A percentile compares a stretch with the other conserved stretches of the same genome.
Evolutionary conservation across 2,329 filamentous ascomycete species (phyloP).

Genomic region (Nemania sp.): DNA sequence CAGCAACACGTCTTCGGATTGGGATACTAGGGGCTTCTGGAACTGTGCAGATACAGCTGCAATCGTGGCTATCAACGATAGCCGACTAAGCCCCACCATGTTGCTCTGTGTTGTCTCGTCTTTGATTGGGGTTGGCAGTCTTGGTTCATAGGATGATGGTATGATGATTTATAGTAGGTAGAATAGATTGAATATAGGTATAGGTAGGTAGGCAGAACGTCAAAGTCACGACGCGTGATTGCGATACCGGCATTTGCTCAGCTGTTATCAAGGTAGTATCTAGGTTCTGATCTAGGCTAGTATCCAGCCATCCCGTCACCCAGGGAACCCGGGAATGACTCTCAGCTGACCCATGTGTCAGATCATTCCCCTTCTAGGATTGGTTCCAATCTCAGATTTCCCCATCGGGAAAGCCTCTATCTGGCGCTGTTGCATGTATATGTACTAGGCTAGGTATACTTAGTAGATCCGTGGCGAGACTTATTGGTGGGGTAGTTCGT

Average conservation of each 20-base stretch:
- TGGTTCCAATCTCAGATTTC: conserved; percentile 16
- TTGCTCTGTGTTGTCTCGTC: conserved; percentile 9
- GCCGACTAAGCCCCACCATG: conserved; percentile 36
- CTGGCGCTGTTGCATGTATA: too few species aligned
- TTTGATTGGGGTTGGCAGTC: too few species aligned
- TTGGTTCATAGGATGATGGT: not conserved
- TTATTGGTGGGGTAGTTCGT: not conserved
- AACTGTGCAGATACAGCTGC: conserved; percentile 38
- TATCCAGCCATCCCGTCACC: not conserved
- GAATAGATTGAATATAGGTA: too few species aligned
- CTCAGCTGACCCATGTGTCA: conserved; percentile 17
- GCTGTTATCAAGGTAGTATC: not conserved
- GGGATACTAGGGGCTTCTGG: conserved; percentile 45
- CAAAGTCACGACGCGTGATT: not conserved
- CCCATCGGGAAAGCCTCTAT: conserved; percentile 7
- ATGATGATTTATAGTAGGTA: not conserved
- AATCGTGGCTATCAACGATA: conserved; percentile 36
- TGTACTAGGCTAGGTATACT: too few species aligned
- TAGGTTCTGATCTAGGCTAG: too few species aligned
- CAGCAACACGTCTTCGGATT: conserved; percentile 31
- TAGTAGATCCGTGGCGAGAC: not conserved
- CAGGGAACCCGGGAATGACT: not conserved
- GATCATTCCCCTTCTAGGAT: conserved; percentile 28
- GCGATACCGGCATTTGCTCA: conserved; percentile 32
- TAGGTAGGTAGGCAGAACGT: not conserved